These are phyloP conservation scores for Ophiostoma australiae DNA, from an alignment of 2,329 filamentous ascomycete species.

Conservation along the genomic window DNA sequence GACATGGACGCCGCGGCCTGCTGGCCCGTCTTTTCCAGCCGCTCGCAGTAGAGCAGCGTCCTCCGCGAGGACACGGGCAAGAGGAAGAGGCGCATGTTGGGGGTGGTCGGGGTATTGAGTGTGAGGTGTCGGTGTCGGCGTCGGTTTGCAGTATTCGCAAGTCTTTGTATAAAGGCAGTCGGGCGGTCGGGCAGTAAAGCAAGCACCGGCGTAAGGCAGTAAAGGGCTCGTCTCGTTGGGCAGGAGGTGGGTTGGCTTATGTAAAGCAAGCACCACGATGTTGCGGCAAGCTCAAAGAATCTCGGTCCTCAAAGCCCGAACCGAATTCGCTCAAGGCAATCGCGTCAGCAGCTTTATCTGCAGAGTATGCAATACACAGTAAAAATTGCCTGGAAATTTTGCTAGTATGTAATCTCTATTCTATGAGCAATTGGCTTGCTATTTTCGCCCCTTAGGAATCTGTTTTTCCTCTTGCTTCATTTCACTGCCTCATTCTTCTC, in stretches of 20 bases:
- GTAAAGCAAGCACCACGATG: neutral
- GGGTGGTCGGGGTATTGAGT: too few relatives aligned
- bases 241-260: conserved; percentile 1
- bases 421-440: neutral
- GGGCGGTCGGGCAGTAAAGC: too few relatives aligned
- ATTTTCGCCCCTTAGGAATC: neutral
- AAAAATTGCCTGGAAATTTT: neutral
- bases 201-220: too few relatives aligned
- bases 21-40: conserved; percentile 54
- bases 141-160: neutral
- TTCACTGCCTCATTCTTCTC: neutral
- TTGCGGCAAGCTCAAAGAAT: neutral
- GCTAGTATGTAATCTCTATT: neutral
- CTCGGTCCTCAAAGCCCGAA: conserved; percentile 7
- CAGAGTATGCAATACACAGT: too few relatives aligned
- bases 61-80: conserved; percentile 88
- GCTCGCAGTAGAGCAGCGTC: conserved; percentile 88
- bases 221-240: neutral
- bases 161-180: too few relatives aligned
- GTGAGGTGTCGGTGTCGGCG: neutral
- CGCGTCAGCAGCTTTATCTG: neutral
- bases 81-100: conserved; percentile 80
- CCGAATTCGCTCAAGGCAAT: neutral
- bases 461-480: neutral
- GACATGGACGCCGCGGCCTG: conserved; percentile 48